phyloP scores from a whole-genome alignment of 176 grass and related monocot genomes.

The Oryza meridionalis region DNA sequence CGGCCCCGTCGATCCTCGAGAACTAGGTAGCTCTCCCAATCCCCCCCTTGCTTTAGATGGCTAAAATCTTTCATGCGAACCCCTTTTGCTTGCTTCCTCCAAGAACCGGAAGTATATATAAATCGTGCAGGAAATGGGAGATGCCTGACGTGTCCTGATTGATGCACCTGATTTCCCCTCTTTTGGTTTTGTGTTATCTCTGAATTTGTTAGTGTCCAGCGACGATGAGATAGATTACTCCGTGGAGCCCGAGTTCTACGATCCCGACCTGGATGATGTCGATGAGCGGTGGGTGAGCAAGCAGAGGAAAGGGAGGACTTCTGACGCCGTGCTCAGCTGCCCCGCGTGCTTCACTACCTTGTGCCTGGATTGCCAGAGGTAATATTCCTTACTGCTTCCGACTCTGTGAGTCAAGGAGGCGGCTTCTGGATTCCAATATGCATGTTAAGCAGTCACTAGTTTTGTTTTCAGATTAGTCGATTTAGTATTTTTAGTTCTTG shows the following conservation, averaged over 20 bases:
- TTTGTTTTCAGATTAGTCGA: neutral
- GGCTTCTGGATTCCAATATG: constrained; percentile 8
- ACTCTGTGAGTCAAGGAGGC: neutral
- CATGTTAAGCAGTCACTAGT: neutral
- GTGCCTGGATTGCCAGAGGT: constrained; percentile 95
- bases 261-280: constrained; percentile 73
- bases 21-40: constrained; percentile 39
- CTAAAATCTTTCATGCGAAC: constrained; percentile 18
- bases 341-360: constrained; percentile 89
- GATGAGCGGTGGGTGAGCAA: constrained; percentile 75
- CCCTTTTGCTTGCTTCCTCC: neutral
- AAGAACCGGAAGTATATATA: constrained; percentile 1
- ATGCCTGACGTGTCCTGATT: neutral
- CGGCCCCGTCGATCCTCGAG: constrained; percentile 24
- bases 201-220: constrained; percentile 69
- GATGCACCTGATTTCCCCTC: neutral
- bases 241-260: constrained; percentile 87
- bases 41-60: constrained; percentile 10
- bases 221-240: constrained; percentile 97
- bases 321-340: constrained; percentile 86
- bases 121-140: neutral
- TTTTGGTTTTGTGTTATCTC: neutral
- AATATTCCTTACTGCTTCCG: constrained; percentile 23
- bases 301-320: constrained; percentile 74
- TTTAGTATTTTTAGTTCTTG: neutral